Evolutionary conservation across 2,329 filamentous ascomycete species (phyloP), one percentile per base, ranked within the genome.

Genomic region (Xylaria sp.): DNA sequence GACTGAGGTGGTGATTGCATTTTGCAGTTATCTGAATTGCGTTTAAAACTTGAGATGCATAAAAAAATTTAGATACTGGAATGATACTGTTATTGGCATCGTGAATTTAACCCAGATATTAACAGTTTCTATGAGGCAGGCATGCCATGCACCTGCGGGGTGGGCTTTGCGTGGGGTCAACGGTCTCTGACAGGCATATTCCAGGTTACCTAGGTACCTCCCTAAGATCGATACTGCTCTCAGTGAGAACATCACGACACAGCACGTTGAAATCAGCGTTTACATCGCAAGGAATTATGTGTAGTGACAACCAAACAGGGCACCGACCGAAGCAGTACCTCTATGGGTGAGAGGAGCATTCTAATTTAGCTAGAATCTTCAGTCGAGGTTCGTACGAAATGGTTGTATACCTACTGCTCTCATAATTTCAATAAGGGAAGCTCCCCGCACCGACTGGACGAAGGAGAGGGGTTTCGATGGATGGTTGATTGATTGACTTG

Each of bases 361-460:
- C 28, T 13, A 13, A 23, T 23, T 31, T 28, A 44, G 13, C 13
- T 15, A 12, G 20, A 8, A 18, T n/a, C 28, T 28, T 9, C 6
- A 18, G 1, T 23, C 10, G 34, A 34, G 31, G 12, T 56, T 56
- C 34, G 41, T 15, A 4, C 10, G 31, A 56, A 18, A 51, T 25
- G 31, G 20, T 51, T 25, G 20, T 34, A 50, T 1, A 15, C 41
- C 41, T 6, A 15, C 20, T 12, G n/a, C 20, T 37, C 10, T 56
- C n/a, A 15, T 56, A 6, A 10, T 10, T 13, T 18, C 8, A 46
- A 55, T 13, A 18, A 20, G 20, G 50, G 3, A 51, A 65, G 23
- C 3, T 48, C 63, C 63, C 55, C 63, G 54, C 28, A 44, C 34
- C 31, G 46, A 25, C 23, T 23, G 10, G 18, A 50, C 18, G 20